Conservation (phyloP, 2,329 filamentous ascomycete species). For the Leptosphaerulina australis region DNA sequence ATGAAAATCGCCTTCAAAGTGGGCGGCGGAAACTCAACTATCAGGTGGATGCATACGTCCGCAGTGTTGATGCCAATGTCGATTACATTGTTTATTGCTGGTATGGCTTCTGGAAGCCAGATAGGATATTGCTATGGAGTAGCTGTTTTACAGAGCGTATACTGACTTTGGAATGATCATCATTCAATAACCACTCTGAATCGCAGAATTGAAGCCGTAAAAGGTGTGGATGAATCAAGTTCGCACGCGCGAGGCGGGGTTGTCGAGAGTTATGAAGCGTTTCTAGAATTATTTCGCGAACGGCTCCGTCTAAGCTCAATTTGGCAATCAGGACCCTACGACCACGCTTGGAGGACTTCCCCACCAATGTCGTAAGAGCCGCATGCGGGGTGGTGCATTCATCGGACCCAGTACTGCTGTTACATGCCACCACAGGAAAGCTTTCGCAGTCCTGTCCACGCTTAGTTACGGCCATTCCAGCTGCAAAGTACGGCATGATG, state of each 20-base stretch:
- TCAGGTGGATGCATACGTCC: conserved; percentile 1
- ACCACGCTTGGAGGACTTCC: conserved; percentile 30
- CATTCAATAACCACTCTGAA: background rate
- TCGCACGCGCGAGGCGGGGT: conserved; percentile 36
- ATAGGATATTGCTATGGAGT: conserved; percentile 8
- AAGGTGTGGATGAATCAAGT: conserved; percentile 11
- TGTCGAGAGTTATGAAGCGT: conserved; percentile 29
- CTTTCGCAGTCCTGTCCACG: conserved; percentile 32
- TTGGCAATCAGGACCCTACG: conserved; percentile 37
- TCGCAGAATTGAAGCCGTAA: background rate
- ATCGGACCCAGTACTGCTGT: conserved; percentile 18
- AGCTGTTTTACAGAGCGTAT: conserved; percentile 6
- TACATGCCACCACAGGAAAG: conserved; percentile 26
- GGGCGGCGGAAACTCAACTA: background rate
- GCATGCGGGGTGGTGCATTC: conserved; percentile 31
- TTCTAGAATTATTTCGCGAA: conserved; percentile 18
- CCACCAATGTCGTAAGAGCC: conserved; percentile 36
- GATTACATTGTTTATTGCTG: conserved; percentile 13
- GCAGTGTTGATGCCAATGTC: conserved; percentile 7
- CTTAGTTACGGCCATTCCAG: conserved; percentile 31
- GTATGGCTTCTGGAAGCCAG: conserved; percentile 9
- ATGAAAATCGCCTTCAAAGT: background rate
- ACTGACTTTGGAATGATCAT: conserved; percentile 3
- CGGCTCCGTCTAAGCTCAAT: conserved; percentile 26
- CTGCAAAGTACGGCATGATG: conserved; percentile 22